A percentile compares a stretch with the other conserved stretches of the same genome.
These are phyloP conservation scores for Solanum rostratum DNA, from an alignment of 257 asterid species.

Conservation along the genomic window DNA sequence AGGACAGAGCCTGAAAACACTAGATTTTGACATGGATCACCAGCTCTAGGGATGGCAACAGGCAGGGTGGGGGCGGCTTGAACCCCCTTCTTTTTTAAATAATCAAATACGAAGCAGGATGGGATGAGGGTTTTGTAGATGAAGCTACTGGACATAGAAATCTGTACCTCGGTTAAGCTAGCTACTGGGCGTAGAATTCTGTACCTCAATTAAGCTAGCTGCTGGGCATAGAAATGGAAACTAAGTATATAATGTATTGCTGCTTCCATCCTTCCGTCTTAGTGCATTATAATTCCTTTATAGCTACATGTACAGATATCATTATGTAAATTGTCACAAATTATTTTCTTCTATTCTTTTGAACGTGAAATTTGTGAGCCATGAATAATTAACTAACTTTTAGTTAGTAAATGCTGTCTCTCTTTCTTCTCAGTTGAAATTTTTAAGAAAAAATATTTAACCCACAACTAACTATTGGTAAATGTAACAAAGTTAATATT, in stretches of 20 bases:
- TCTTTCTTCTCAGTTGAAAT: neutral
- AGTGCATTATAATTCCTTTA: neutral
- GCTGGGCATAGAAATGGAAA: neutral
- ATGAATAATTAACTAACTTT: neutral
- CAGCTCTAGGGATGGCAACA: neutral
- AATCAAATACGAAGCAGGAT: neutral
- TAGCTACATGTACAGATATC: neutral
- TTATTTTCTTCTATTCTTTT: neutral
- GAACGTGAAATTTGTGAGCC: neutral
- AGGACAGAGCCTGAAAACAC: neutral
- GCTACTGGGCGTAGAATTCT: neutral
- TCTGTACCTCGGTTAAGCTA: neutral
- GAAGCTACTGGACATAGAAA: neutral
- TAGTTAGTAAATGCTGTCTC: neutral
- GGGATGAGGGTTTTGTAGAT: neutral
- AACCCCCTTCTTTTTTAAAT: fast-evolving
- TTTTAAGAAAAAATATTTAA: neutral
- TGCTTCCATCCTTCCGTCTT: neutral
- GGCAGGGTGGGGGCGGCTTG: neutral
- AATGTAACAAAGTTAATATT: neutral
- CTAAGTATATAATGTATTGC: neutral
- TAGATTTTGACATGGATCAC: neutral
- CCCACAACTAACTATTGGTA: neutral
- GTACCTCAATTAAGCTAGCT: neutral
- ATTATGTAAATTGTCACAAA: neutral